phyloP scores from a whole-genome alignment of 2,329 filamentous ascomycete species.

The Diaporthe vaccinii region DNA sequence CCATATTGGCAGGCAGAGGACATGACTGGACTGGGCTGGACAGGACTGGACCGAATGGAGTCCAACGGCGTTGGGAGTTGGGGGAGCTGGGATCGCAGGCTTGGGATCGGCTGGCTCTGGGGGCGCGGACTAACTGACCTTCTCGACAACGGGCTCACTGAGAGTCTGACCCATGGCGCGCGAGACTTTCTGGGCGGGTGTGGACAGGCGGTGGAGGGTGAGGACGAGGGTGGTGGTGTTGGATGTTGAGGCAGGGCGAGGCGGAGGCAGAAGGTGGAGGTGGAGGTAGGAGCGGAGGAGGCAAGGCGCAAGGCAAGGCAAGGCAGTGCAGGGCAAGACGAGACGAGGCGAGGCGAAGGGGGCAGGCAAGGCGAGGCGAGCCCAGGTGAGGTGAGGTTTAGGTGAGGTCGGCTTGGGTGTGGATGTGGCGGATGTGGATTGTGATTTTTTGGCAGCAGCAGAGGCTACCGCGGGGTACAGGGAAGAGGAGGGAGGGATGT shows the following conservation, averaged over 20 bases:
- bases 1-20: neutral
- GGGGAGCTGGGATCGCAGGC: neutral
- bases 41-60: neutral
- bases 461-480: constrained; percentile 41
- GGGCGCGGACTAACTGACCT: constrained; percentile 73
- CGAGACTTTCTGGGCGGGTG: neutral
- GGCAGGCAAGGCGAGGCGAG: neutral
- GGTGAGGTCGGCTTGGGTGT: neutral
- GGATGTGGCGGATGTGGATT: neutral
- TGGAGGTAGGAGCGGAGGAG: constrained; percentile 7
- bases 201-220: neutral
- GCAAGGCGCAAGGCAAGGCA: constrained; percentile 13
- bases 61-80: neutral
- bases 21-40: neutral
- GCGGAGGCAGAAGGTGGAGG: neutral
- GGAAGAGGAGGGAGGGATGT: constrained; percentile 36
- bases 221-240: neutral
- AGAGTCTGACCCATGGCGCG: constrained; percentile 95
- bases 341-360: neutral
- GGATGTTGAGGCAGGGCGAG: neutral
- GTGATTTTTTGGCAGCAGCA: constrained; percentile 27
- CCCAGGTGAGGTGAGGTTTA: neutral
- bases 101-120: constrained; percentile 17
- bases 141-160: constrained; percentile 98
- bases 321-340: neutral